phyloP scores from a whole-genome alignment of 495 filamentous ascomycete species.

The Talaromyces borbonicus region DNA sequence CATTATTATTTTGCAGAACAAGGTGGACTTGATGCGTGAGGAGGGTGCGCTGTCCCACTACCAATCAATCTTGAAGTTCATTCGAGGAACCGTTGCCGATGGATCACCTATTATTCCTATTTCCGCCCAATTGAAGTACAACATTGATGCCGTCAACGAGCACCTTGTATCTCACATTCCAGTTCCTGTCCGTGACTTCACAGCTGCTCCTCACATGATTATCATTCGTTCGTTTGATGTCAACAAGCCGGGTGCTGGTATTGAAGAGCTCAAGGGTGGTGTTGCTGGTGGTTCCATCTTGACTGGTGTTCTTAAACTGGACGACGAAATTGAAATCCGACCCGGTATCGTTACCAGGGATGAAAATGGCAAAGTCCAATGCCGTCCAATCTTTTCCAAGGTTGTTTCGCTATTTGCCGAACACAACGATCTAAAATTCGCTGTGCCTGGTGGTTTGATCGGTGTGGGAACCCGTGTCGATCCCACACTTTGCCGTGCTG shows the following conservation, averaged over 20 bases:
- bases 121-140: conserved; percentile 97
- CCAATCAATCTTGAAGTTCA: conserved; percentile 94
- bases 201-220: conserved; percentile 89
- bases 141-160: conserved; percentile 97
- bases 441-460: conserved; percentile 92
- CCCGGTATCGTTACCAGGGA: conserved; percentile 93
- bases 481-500: conserved; percentile 92
- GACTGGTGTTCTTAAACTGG: conserved; percentile 88
- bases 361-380: conserved; percentile 86
- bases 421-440: conserved; percentile 95
- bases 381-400: conserved; percentile 90
- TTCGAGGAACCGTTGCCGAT: conserved; percentile 91
- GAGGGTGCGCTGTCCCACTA: conserved; percentile 86
- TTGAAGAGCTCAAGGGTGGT: conserved; percentile 96
- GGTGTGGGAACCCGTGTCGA: conserved; percentile 96
- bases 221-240: conserved; percentile 98
- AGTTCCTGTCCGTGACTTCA: conserved; percentile 81
- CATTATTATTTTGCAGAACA: conserved; percentile 98
- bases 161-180: conserved; percentile 87
- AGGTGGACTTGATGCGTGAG: conserved; percentile 95
- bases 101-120: conserved; percentile 96
- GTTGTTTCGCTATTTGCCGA: conserved; percentile 94
- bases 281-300: conserved; percentile 96
- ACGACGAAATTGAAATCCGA: conserved; percentile 96
- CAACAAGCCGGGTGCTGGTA: conserved; percentile 99